Evolutionary conservation across 2,329 filamentous ascomycete genomes (phyloP).

Genomic region (Clarireedia monteithiana): DNA sequence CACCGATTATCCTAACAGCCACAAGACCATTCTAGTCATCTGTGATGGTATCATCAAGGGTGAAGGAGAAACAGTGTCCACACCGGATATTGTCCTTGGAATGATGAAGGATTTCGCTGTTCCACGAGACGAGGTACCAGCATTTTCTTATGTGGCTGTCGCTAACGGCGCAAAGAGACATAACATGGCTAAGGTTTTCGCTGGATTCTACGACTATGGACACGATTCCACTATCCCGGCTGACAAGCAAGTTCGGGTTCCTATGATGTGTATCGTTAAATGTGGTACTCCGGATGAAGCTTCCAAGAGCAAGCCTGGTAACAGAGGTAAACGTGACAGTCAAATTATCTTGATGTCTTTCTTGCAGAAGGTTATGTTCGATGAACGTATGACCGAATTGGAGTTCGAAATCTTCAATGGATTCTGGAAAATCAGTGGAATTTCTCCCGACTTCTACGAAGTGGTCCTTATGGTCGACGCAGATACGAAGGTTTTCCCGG

Average conservation of each 20-base stretch:
- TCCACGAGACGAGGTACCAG: slow-evolving; percentile 70
- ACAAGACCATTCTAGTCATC: slow-evolving; percentile 93
- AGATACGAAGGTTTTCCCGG: slow-evolving; percentile 98
- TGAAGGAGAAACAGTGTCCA: slow-evolving; percentile 76
- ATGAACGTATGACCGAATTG: slow-evolving; percentile 98
- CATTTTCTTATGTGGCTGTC: slow-evolving; percentile 94
- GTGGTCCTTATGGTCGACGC: slow-evolving; percentile 98
- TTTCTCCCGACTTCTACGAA: slow-evolving; percentile 97
- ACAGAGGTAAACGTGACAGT: slow-evolving; percentile 96
- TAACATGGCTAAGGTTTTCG: slow-evolving; percentile 99
- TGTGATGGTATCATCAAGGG: slow-evolving; percentile 98
- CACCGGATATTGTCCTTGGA: slow-evolving; percentile 78
- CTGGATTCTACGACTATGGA: slow-evolving; percentile 97
- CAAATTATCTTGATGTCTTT: slow-evolving; percentile 99
- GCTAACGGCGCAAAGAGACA: slow-evolving; percentile 93
- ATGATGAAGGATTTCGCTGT: slow-evolving; percentile 94
- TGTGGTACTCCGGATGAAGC: slow-evolving; percentile 87
- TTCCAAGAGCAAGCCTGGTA: slow-evolving; percentile 78
- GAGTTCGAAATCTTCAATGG: slow-evolving; percentile 99
- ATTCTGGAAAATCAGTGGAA: slow-evolving; percentile 96
- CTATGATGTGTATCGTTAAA: slow-evolving; percentile 96
- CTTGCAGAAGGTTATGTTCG: slow-evolving; percentile 99
- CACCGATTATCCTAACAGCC: slow-evolving; percentile 98
- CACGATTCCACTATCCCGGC: slow-evolving; percentile 66
- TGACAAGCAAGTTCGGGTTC: slow-evolving; percentile 91